Percentiles rank a stretch among this genome's conserved stretches.
phyloP scores from a whole-genome alignment of 441 rosid genomes.

The Populus hybrid region DNA sequence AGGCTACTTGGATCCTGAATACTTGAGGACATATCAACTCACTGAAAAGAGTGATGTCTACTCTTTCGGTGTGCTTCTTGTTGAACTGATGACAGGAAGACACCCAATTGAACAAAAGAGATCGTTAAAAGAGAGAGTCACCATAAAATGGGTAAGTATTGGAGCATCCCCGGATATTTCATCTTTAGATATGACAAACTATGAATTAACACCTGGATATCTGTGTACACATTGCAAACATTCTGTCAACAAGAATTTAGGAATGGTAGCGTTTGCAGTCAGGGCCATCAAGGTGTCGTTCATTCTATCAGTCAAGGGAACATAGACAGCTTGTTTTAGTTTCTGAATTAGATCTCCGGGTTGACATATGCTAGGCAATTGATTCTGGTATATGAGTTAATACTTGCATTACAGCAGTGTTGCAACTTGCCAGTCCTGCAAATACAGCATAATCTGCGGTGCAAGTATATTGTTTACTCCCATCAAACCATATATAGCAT shows the following conservation, averaged over 20 bases:
- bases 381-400: background rate
- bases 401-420: background rate
- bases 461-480: background rate
- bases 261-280: background rate
- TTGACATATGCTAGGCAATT: background rate
- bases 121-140: conserved; percentile 41
- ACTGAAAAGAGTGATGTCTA: conserved; percentile 71
- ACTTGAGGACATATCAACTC: conserved; percentile 57
- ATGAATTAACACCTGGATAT: background rate
- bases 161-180: background rate
- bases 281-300: background rate
- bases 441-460: no score
- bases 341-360: background rate
- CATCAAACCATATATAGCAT: background rate
- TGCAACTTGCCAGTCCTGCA: background rate
- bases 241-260: background rate
- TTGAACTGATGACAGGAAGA: conserved; percentile 64
- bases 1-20: conserved; percentile 74
- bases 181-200: background rate
- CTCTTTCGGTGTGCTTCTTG: conserved; percentile 67
- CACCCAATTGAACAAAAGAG: conserved; percentile 48
- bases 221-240: background rate
- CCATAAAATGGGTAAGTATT: conserved; percentile 55
- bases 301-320: background rate
- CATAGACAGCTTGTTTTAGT: background rate